Evolutionary conservation across 2,329 filamentous ascomycete genomes (phyloP), one percentile per base, ranked within the genome.

Genomic region (Clarireedia sp.): DNA sequence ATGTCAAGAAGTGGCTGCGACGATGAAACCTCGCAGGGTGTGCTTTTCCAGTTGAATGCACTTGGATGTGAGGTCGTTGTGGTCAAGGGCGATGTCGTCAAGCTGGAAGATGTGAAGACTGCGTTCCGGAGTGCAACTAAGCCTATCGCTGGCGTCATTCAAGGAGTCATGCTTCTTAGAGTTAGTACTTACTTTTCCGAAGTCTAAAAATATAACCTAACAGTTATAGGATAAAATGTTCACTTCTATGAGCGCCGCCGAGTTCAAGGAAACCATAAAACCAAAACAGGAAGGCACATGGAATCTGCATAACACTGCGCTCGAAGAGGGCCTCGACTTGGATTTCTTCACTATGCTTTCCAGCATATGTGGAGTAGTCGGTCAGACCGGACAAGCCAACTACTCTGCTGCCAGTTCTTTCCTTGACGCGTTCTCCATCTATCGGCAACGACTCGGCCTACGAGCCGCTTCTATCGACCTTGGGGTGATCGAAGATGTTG

Each of bases 361-460:
- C 1, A 73, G 71, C 0, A 59, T 71, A 24, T 64, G 63, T 29
- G 68, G 69, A 0, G 60, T 73, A 2, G 24, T 69, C 0, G 72
- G 73, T 0, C 66, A 66, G 9, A 63, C 60, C 0, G 66, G 63
- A 0, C 71, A 74, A 44, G 59, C 77, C 4, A 76, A 77, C 2
- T 82, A 83, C 63, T 71, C 73, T 2, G 74, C 75, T 0, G 77
- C 72, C 33, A 78, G 79, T 62, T 71, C 70, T 29, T 78, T 74
- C 68, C 66, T 77, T 2, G 72, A 77, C 26, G 29, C 29, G 5
- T 50, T 50, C 19, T 7, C 48, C 3, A 17, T 23, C 16, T 50
- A 50, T 16, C 29, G 48, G 10, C 48, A 40, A 37, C n/a, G 7
- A 7, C 48, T n/a, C 9, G 33, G 33, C 17, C 29, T 50, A 9